Evolutionary conservation across 2,329 filamentous ascomycete species (phyloP).

Genomic region (Ophiostoma ips): DNA sequence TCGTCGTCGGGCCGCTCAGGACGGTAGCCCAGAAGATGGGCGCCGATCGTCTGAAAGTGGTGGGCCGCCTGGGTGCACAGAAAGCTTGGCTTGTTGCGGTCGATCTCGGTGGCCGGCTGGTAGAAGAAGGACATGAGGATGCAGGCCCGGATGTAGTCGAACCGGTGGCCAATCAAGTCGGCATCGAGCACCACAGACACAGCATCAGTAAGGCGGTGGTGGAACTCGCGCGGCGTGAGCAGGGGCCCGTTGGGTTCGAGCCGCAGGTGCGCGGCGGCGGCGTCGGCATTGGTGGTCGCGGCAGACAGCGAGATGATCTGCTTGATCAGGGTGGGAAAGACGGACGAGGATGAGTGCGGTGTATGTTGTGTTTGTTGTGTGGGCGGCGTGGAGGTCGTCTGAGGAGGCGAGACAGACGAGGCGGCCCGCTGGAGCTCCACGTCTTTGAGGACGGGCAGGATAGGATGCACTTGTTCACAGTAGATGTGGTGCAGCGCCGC

Average conservation of each 20-base stretch:
- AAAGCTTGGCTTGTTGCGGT: constrained; percentile 40
- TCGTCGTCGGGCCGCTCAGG: constrained; percentile 24
- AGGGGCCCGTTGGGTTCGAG: constrained; percentile 26
- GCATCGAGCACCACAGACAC: constrained; percentile 37
- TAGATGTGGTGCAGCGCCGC: constrained; percentile 31
- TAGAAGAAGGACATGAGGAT: constrained; percentile 43
- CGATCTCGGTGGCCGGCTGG: constrained; percentile 38
- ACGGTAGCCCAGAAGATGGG: constrained; percentile 33
- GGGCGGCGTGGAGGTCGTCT: neutral
- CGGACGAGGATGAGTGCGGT: constrained; percentile 14
- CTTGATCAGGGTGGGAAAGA: constrained; percentile 30
- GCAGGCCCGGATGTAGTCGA: constrained; percentile 40
- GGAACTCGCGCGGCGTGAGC: constrained; percentile 33
- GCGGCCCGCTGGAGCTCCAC: constrained; percentile 11
- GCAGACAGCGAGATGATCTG: constrained; percentile 44
- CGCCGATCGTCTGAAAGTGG: constrained; percentile 40
- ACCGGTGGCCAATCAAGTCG: constrained; percentile 38
- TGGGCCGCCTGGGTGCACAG: constrained; percentile 40
- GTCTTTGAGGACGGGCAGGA: constrained; percentile 37
- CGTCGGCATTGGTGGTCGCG: constrained; percentile 29
- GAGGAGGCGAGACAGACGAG: neutral
- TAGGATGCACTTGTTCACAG: constrained; percentile 38
- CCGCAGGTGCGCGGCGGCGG: constrained; percentile 28
- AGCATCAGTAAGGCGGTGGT: constrained; percentile 32
- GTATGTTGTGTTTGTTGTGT: neutral